Base-by-base conservation (phyloP, 176 grass and related monocot genomes). In the Avena atlantica region DNA sequence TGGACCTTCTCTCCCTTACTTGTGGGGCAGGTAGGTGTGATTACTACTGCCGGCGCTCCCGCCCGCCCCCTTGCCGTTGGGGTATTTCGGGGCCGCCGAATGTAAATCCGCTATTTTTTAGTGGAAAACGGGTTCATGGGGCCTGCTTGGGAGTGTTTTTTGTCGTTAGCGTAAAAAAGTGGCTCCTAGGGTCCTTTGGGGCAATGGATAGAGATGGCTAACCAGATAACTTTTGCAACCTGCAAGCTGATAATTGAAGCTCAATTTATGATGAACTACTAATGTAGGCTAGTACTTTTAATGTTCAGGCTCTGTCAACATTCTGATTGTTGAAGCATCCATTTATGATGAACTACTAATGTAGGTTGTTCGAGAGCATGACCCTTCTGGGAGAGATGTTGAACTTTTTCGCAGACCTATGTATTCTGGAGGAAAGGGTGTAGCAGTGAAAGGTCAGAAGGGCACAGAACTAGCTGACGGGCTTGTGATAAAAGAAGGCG, bases 311-410 rank as follows among this genome's bases (percentile, higher is more conserved):
- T 14, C 12, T 67, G 2, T 78, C 8, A 37, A 20, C 37, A 7
- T 63, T 85, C 21, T 83, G 51, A 85, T 50, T 48, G 9, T 48
- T 48, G 9, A 27, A 20, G 44, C 29, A 48, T 78, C 70, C 9
- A 67, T 76, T 15, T 48, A 70, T 12, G 13, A n/a, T 57, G 34
- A 84, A 53, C 76, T 85, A 34, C 63, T 29, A 66, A 48, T 85
- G 81, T 47, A 93, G 95, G 95, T 97, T 45, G 95, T 97, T 34
- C 88, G 95, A 95, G 95, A 97, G 80, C 92, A 97, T 82, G 95
- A 98, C 20, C 89, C 88, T 70, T 89, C 50, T 12, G 95, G 95
- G 79, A 93, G 81, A 92, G 95, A 98, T 53, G 93, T 89, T 25
- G 95, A 98, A 57, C 81, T 92, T 81, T 98, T 98, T 10, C 93